These are phyloP conservation scores for Piper betle DNA, from an alignment of 164 flowering plant genomes.

Conservation along the genomic window DNA sequence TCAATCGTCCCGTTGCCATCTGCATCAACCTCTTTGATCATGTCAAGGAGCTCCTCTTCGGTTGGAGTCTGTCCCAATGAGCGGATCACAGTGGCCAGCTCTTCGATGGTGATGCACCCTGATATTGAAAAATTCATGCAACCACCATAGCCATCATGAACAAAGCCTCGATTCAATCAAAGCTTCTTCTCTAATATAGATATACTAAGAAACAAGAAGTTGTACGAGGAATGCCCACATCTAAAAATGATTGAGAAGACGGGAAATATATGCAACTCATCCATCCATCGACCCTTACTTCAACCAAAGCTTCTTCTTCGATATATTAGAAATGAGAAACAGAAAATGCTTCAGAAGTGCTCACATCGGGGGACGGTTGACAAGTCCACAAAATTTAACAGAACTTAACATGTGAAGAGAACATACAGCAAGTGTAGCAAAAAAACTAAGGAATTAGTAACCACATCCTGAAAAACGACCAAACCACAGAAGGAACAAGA, in stretches of 20 bases:
- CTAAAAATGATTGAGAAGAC: too few relatives aligned
- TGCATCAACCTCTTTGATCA: slow-evolving; percentile 59
- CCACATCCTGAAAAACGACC: neutral
- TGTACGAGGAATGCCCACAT: too few relatives aligned
- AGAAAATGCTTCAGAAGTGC: too few relatives aligned
- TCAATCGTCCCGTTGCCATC: slow-evolving; percentile 76
- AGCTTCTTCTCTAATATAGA: too few relatives aligned
- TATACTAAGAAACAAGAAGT: too few relatives aligned
- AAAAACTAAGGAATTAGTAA: neutral
- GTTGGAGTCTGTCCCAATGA: slow-evolving; percentile 76
- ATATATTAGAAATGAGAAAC: neutral
- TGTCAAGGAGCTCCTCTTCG: slow-evolving; percentile 54
- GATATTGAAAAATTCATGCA: neutral
- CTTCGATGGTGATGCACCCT: slow-evolving; percentile 78
- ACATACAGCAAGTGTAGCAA: neutral
- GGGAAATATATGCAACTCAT: neutral
- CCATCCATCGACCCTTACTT: neutral
- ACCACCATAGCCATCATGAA: too few relatives aligned
- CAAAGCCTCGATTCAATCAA: too few relatives aligned
- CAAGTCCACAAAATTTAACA: neutral
- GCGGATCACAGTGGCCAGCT: slow-evolving; percentile 66
- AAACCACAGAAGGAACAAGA: neutral
- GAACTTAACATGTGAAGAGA: neutral
- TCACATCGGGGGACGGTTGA: neutral
- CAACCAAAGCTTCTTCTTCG: neutral